phyloP scores from a whole-genome alignment of 805 yeast species.

The Cyberlindnera maritima region DNA sequence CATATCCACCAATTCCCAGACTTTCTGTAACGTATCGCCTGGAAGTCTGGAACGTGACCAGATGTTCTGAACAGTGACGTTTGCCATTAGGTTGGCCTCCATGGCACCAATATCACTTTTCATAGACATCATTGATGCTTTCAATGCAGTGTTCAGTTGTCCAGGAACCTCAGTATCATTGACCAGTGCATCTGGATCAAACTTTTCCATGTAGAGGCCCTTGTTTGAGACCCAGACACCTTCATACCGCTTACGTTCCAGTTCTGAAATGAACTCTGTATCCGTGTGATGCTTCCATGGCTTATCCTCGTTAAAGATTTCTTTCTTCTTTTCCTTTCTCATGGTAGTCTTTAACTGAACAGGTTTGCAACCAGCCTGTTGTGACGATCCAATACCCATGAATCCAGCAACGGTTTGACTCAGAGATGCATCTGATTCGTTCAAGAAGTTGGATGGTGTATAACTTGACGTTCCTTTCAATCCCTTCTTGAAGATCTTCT shows the following conservation, averaged over 20 bases:
- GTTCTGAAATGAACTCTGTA: conserved; percentile 47
- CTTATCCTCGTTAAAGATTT: conserved; percentile 74
- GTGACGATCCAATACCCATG: neutral
- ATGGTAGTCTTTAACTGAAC: conserved; percentile 27
- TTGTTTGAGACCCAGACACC: conserved; percentile 91
- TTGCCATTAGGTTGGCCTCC: conserved; percentile 31
- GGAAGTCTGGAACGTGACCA: conserved; percentile 82
- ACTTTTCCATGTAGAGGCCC: conserved; percentile 51
- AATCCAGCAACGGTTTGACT: neutral
- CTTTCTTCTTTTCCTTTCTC: conserved; percentile 28
- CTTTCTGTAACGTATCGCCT: conserved; percentile 52
- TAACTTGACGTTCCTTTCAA: conserved; percentile 18
- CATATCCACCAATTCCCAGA: conserved; percentile 71
- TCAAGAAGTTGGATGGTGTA: conserved; percentile 6
- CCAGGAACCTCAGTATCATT: conserved; percentile 20
- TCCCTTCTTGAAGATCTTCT: conserved; percentile 24
- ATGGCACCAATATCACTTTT: conserved; percentile 15
- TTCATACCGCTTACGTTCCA: conserved; percentile 85
- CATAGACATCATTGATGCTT: conserved; percentile 30
- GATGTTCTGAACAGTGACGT: conserved; percentile 63
- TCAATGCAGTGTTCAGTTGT: conserved; percentile 26
- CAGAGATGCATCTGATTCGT: conserved; percentile 6
- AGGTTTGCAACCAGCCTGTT: conserved; percentile 8
- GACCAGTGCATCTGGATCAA: conserved; percentile 18
- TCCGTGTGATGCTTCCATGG: conserved; percentile 91